phyloP scores from a whole-genome alignment of 495 filamentous ascomycete genomes.

The Trypethelium eluteriae region DNA sequence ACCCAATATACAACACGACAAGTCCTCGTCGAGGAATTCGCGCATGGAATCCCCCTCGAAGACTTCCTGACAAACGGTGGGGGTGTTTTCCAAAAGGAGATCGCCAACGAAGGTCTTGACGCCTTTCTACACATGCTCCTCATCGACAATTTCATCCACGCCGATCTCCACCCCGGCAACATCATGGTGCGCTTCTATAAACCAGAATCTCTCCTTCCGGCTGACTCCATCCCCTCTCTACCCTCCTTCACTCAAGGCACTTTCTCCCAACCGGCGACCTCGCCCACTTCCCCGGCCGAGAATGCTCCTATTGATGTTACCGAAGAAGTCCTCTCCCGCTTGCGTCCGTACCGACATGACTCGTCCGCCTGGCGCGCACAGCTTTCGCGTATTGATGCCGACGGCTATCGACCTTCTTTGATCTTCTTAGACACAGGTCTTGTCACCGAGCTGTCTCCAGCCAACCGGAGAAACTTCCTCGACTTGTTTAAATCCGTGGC shows the following conservation, averaged over 20 bases:
- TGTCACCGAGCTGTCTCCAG: slow-evolving; percentile 83
- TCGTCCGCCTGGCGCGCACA: slow-evolving; percentile 62
- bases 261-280: slow-evolving; percentile 41
- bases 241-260: slow-evolving; percentile 9
- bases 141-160: slow-evolving; percentile 96
- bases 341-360: slow-evolving; percentile 63
- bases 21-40: slow-evolving; percentile 93
- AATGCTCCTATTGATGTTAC: slow-evolving; percentile 58
- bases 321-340: slow-evolving; percentile 69
- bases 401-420: slow-evolving; percentile 88
- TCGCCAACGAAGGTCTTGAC: slow-evolving; percentile 91
- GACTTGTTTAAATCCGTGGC: slow-evolving; percentile 94
- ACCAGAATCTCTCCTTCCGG: slow-evolving; percentile 58
- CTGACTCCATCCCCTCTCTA: neutral
- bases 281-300: slow-evolving; percentile 35
- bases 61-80: slow-evolving; percentile 86
- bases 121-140: slow-evolving; percentile 98
- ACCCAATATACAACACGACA: slow-evolving; percentile 81
- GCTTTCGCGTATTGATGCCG: slow-evolving; percentile 69
- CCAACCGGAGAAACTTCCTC: slow-evolving; percentile 84
- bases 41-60: slow-evolving; percentile 82
- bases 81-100: slow-evolving; percentile 86
- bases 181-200: slow-evolving; percentile 99
- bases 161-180: slow-evolving; percentile 97
- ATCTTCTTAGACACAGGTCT: slow-evolving; percentile 98